Conservation (phyloP, 2,329 filamentous ascomycete species). For the Eutypa lata region DNA sequence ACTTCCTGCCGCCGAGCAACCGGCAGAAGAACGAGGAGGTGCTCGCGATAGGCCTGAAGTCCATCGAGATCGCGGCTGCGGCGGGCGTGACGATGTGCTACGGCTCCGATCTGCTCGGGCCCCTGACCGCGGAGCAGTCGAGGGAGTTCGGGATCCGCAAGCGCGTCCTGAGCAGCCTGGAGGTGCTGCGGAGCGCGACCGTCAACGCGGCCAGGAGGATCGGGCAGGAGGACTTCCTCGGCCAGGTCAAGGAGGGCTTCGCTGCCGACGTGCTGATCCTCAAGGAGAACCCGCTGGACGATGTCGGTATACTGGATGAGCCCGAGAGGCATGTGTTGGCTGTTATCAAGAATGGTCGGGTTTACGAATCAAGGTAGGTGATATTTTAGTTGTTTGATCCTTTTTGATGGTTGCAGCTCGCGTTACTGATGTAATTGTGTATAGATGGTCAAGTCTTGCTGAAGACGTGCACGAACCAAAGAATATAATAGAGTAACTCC, state of each 20-base stretch:
- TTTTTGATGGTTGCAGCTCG: not conserved
- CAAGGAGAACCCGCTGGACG: conserved; percentile 46
- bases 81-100: conserved; percentile 50
- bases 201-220: conserved; percentile 46
- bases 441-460: not conserved
- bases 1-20: conserved; percentile 35
- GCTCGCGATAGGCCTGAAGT: conserved; percentile 1
- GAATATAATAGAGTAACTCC: not conserved
- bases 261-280: conserved; percentile 48
- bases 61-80: conserved; percentile 30
- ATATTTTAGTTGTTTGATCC: not conserved
- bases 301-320: conserved; percentile 44
- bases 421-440: not conserved
- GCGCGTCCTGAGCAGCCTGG: conserved; percentile 31
- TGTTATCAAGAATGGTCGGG: conserved; percentile 50
- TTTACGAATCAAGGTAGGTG: conserved; percentile 20
- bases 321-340: conserved; percentile 42
- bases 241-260: conserved; percentile 43
- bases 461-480: not conserved
- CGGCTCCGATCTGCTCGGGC: conserved; percentile 49
- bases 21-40: conserved; percentile 7
- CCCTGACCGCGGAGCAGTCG: conserved; percentile 40
- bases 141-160: conserved; percentile 43
- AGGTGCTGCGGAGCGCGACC: conserved; percentile 11
- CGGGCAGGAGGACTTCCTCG: conserved; percentile 39